Evolutionary conservation across 2,329 filamentous ascomycete genomes (phyloP), one percentile per base, ranked within the genome.

Genomic region (Aspergillus sp.): DNA sequence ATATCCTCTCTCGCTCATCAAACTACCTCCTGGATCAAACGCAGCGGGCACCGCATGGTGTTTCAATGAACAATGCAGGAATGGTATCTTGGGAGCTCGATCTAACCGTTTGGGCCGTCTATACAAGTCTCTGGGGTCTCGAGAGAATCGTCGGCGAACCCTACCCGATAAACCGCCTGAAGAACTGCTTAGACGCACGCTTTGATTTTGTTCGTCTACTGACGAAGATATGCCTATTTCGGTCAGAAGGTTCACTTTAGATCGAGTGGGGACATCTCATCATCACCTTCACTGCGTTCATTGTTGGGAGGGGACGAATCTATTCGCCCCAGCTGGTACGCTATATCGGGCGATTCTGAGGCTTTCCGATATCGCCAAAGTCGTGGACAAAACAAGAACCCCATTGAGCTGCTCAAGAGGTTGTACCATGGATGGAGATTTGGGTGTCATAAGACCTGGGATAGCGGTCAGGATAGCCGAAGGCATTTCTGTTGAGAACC

Each of bases 1-100:
- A 57, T 78, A 77, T 7, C 68, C 73, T 53, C 65, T 66, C 36
- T 74, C 74, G 36, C 70, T 77, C 61, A 71, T 68, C 55, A 75
- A 58, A 50, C 71, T 74, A 52, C 70, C 69, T 41, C 68, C 71
- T 34, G 69, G 45, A n/a, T 66, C 65, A 24, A 3, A 62, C 48
- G 34, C 56, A 3, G 55, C 45, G 3, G 41, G 52, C 13, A 32
- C 17, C 17, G 61, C 66, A 1, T 53, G 26, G 4, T 57, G 48
- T 36, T 60, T 65, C 22, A 62, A 66, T 38, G 62, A 32, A 39
- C 68, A 65, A 15, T 63, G 61, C 20, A 69, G 61, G 2, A 57
- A 39, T 22, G 63, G 60, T 22, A 57, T 61, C 5, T 60, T 59
- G 6, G 55, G 49, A 8, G 60, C 60, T 5, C 62, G 62, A 26